Base-by-base conservation (phyloP, 768 basidiomycete genomes). In the Serpula lacrymans region DNA sequence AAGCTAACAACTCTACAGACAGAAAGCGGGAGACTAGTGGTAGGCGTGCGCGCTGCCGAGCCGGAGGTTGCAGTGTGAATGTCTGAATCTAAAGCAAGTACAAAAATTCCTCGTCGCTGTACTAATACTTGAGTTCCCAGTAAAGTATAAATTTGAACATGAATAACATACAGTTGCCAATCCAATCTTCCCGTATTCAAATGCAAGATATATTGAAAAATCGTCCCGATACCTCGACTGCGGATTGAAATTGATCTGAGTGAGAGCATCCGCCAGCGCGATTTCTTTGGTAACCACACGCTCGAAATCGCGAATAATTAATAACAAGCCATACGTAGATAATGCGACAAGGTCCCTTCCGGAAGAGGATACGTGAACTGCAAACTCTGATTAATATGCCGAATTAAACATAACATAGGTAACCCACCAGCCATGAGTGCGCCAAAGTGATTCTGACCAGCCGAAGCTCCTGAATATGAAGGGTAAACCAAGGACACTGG, bases 161-260 rank as follows among this genome's bases (percentile, higher is more conserved):
- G 9, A 5, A 32, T 29, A 12, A 59, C 68, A 12, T 35, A 78
- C 79, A 13, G 74, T 78, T 22, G 69, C 75, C 14, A 73, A 63
- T 3, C 64, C 71, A 1, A 78, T 58, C 40, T 71, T 57, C 12
- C 59, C 64, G 30, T 70, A 53, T 17, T 73, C 72, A 24, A 71
- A 71, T 6, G 77, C 71, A 3, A 80, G 62, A 54, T 80, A 80
- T 28, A 62, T 54, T 0, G 76, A 71, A 8, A 60, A 48, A 5
- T 57, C 53, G 9, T 18, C 33, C 9, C 3, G 16, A 4, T 41
- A 39, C 10, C 23, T 37, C 17, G 38, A 33, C 17, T 20, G 28
- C n/a, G 52, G 46, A 20, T 45, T 52, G 23, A 62, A 62, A 28
- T 62, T 49, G 27, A 62, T 41, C 24, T 41, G 42, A 22, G 49